phyloP scores from a whole-genome alignment of 2,329 filamentous ascomycete genomes.

The Fusarium praegraminearum region DNA sequence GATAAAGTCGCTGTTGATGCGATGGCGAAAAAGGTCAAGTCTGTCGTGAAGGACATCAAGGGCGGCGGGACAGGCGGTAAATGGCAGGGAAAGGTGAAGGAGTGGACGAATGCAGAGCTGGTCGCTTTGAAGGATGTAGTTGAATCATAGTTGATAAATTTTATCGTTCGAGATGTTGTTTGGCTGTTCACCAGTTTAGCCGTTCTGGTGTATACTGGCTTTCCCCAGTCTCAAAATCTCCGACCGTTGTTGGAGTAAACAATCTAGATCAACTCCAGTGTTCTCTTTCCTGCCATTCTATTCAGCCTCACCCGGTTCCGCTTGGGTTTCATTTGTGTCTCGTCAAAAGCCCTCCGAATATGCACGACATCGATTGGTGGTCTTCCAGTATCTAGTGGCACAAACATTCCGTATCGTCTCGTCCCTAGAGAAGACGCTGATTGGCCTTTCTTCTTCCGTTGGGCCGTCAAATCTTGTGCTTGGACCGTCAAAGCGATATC shows the following conservation, averaged over 20 bases:
- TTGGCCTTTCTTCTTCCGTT: neutral
- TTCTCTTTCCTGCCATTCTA: neutral
- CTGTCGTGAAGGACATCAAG: slow-evolving; percentile 42
- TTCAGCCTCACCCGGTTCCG: neutral
- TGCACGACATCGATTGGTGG: slow-evolving; percentile 4
- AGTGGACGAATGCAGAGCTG: slow-evolving; percentile 46
- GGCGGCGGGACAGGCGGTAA: slow-evolving; percentile 49
- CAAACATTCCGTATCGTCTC: slow-evolving; percentile 10
- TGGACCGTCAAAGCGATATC: slow-evolving; percentile 96
- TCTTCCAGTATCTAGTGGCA: neutral
- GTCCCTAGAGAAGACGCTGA: fast-evolving
- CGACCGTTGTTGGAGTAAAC: no score
- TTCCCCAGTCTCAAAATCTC: no score
- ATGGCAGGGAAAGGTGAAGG: slow-evolving; percentile 51
- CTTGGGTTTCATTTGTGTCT: slow-evolving; percentile 16
- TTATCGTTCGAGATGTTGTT: no score
- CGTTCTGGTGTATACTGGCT: no score
- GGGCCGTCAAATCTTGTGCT: slow-evolving; percentile 50
- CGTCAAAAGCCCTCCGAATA: slow-evolving; percentile 15
- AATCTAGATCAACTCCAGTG: slow-evolving; percentile 17
- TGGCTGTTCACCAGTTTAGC: no score
- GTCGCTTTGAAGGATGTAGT: slow-evolving; percentile 38
- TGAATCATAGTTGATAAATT: slow-evolving; percentile 11
- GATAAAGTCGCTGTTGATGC: slow-evolving; percentile 40
- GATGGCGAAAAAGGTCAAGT: slow-evolving; percentile 33